These are phyloP conservation scores for Brettanomyces anomalus DNA, from an alignment of 805 yeast species.

Conservation along the genomic window DNA sequence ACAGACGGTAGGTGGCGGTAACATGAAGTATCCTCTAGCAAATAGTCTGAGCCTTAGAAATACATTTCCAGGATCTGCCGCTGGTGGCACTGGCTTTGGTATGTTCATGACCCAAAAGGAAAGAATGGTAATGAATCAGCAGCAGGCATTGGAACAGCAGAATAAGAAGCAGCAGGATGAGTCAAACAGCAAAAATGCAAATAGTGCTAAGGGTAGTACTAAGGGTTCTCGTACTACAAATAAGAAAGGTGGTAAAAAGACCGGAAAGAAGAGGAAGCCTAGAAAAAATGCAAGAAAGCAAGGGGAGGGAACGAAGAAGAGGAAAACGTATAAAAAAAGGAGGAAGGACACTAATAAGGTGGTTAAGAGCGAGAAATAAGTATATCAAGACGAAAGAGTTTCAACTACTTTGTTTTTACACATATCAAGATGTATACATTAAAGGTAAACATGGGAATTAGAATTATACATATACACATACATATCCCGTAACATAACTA, in stretches of 20 bases:
- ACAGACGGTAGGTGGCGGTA: conserved; percentile 29
- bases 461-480: no score
- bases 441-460: no score
- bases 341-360: conserved; percentile 3
- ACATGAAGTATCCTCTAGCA: conserved; percentile 5
- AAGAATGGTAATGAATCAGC: conserved; percentile 20
- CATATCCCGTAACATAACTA: no score
- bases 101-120: conserved; percentile 23
- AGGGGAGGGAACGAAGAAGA: conserved; percentile 23
- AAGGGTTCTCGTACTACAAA: background rate
- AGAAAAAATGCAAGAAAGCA: conserved; percentile 27
- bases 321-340: conserved; percentile 20
- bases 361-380: no score
- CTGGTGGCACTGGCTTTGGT: conserved; percentile 14
- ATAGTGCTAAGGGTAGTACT: background rate
- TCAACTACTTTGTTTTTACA: no score
- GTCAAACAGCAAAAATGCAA: no score
- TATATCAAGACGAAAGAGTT: no score
- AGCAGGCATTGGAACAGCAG: conserved; percentile 20
- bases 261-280: conserved; percentile 18
- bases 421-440: no score
- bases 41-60: background rate
- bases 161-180: conserved; percentile 26
- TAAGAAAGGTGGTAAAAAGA: conserved; percentile 10
- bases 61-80: conserved; percentile 6